Percentiles rank a stretch among this genome's conserved stretches.
Conservation (phyloP, 495 filamentous ascomycete species). For the Penicillium turbatum region DNA sequence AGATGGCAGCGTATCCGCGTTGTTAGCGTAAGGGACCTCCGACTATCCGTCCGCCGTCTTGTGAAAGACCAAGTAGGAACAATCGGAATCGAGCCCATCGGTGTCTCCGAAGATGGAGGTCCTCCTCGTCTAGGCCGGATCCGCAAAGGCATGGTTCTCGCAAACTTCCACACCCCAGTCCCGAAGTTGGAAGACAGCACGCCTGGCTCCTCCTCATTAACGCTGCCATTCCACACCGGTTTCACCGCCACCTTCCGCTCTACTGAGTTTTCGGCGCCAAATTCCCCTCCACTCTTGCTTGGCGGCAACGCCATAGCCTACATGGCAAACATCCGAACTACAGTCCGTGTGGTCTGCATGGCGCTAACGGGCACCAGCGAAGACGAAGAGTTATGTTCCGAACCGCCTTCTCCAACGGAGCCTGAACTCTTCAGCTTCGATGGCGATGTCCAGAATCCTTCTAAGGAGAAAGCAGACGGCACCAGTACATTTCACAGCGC, state of each 20-base stretch:
- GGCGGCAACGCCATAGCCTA: constrained; percentile 73
- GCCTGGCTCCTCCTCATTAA: constrained; percentile 10
- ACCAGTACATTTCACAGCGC: background rate
- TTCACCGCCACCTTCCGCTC: constrained; percentile 47
- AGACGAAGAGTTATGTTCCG: constrained; percentile 31
- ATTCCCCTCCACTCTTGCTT: constrained; percentile 45
- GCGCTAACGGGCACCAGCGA: constrained; percentile 31
- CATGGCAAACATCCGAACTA: constrained; percentile 78
- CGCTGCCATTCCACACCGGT: constrained; percentile 42
- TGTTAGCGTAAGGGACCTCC: constrained; percentile 80
- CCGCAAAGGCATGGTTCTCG: constrained; percentile 81
- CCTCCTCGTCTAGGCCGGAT: constrained; percentile 44
- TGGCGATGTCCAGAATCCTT: constrained; percentile 47
- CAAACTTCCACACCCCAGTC: constrained; percentile 49
- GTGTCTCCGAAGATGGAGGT: constrained; percentile 20
- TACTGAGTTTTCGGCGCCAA: constrained; percentile 35
- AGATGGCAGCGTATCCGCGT: constrained; percentile 76
- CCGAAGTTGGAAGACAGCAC: constrained; percentile 31
- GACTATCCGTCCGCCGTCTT: constrained; percentile 75
- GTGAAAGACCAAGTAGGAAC: constrained; percentile 84
- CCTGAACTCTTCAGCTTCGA: constrained; percentile 66
- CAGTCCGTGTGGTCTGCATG: constrained; percentile 63
- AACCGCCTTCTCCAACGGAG: constrained; percentile 29
- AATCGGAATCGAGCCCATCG: constrained; percentile 67
- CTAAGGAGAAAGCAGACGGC: constrained; percentile 16